Conservation (phyloP, 306 rosid species). For the Quercus cerris region DNA sequence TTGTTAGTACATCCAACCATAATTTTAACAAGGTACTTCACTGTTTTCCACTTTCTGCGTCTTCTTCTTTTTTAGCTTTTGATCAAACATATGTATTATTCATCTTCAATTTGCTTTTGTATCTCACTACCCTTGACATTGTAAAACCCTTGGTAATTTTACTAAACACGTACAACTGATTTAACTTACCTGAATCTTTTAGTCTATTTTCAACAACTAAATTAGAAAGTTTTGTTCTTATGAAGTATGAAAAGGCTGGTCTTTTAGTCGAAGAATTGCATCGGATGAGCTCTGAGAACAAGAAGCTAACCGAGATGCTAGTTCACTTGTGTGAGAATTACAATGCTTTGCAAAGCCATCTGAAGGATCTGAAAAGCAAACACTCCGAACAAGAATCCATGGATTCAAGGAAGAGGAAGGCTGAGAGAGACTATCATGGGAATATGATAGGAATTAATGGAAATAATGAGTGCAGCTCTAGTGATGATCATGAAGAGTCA, state of each 20-base stretch:
- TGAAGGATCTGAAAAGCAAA: conserved; percentile 30
- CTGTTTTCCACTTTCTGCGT: not conserved
- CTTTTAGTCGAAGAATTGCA: conserved; percentile 45
- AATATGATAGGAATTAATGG: conserved; percentile 10
- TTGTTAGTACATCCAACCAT: too few species aligned
- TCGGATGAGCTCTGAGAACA: conserved; percentile 58
- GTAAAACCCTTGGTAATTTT: not conserved
- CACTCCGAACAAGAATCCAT: conserved; percentile 19
- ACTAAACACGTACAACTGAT: too few species aligned
- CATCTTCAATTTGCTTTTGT: not conserved
- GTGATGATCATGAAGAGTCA: conserved; percentile 40
- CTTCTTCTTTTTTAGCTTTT: not conserved
- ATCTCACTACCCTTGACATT: not conserved
- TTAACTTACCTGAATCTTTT: not conserved
- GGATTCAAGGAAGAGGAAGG: conserved; percentile 50
- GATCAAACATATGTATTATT: not conserved
- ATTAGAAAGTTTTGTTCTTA: not conserved
- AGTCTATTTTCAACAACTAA: not conserved
- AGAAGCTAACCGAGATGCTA: conserved; percentile 45
- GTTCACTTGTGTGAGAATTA: conserved; percentile 40
- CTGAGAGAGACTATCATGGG: conserved; percentile 15
- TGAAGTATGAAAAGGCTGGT: conserved; percentile 13
- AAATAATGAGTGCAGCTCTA: conserved; percentile 39
- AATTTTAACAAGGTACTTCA: too few species aligned
- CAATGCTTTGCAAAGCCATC: conserved; percentile 36